Base-by-base conservation (phyloP, 106 monocot species). In the Ottelia alismoides region DNA sequence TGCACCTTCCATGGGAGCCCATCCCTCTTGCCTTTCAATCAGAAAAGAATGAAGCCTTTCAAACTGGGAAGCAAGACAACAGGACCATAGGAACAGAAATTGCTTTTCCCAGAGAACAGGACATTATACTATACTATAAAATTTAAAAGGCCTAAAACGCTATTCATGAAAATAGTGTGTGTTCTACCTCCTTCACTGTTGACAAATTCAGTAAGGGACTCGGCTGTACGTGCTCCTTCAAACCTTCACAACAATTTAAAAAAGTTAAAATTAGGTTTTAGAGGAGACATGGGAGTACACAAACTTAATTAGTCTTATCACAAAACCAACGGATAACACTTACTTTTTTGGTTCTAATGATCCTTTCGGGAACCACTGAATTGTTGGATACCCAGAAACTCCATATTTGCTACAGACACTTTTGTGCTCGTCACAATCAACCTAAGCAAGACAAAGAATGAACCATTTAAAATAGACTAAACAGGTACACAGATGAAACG, bases 331-430 rank as follows among this genome's bases (percentile, higher is more conserved):
- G 28, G 10, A 30, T 3, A 32, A 53, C 11, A 27, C 85, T 79
- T 30, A 99, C 98, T 76, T 91, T 77, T 90, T 86, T 11, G 98
- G 79, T 46, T 99, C 98, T 76, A 90, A 72, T 16, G 98, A 99
- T 12, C 90, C 98, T 80, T 91, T 90, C 17, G 98, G 83, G 63
- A 99, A 99, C 98, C 98, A 99, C 30, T 99, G 90, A 53, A 99
- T 72, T 58, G 98, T 99, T 55, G 98, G 98, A 69, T 99, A 99
- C 2, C 98, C 98, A 48, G 76, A 58, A 62, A 99, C 98, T 20
- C 85, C 98, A 69, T 99, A 91, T 68, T 91, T 99, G 72, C 70
- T 78, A 65, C 98, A 99, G 47, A 99, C n/a, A 25, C 77, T 80
- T 67, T 99, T 99, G 22, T 99, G 98, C 28, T 79, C 78, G 65